Evolutionary conservation across 2,329 filamentous ascomycete genomes (phyloP).

Genomic region (Coniosporium tulheliwenetii): DNA sequence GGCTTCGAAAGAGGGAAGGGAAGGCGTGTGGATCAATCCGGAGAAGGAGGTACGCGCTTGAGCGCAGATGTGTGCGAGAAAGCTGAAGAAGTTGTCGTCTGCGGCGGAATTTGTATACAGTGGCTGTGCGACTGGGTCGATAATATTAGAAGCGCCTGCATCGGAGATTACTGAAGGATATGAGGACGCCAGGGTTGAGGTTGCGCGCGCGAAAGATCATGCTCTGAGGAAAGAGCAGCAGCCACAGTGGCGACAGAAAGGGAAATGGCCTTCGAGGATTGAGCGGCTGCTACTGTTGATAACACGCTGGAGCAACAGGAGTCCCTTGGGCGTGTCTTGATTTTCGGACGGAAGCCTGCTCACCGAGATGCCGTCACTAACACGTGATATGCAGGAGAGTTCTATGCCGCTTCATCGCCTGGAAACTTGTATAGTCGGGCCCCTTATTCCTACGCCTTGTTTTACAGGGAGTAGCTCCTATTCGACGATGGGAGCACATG

Average conservation of each 20-base stretch:
- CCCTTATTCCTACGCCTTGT: no score
- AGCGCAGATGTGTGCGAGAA: constrained; percentile 13
- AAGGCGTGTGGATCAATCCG: constrained; percentile 40
- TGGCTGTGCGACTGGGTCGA: constrained; percentile 4
- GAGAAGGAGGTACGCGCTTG: constrained; percentile 25
- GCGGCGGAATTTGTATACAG: constrained; percentile 3
- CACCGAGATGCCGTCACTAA: no score
- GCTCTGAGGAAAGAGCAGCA: constrained; percentile 13
- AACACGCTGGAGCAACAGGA: no score
- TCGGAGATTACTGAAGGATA: constrained; percentile 6
- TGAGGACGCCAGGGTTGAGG: constrained; percentile 8
- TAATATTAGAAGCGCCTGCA: constrained; percentile 10
- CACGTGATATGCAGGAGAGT: no score
- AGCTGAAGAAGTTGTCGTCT: constrained; percentile 9
- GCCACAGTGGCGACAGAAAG: constrained; percentile 12
- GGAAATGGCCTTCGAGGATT: no score
- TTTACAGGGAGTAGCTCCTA: no score
- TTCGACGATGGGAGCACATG: no score
- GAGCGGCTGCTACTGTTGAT: no score
- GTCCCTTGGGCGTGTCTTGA: no score
- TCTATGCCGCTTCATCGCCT: no score
- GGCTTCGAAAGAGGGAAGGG: constrained; percentile 41
- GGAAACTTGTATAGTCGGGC: no score
- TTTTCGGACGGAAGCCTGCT: no score
- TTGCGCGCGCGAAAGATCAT: constrained; percentile 15